Conservation (phyloP, 2,329 filamentous ascomycete species). For the Aureobasidium subglaciale region DNA sequence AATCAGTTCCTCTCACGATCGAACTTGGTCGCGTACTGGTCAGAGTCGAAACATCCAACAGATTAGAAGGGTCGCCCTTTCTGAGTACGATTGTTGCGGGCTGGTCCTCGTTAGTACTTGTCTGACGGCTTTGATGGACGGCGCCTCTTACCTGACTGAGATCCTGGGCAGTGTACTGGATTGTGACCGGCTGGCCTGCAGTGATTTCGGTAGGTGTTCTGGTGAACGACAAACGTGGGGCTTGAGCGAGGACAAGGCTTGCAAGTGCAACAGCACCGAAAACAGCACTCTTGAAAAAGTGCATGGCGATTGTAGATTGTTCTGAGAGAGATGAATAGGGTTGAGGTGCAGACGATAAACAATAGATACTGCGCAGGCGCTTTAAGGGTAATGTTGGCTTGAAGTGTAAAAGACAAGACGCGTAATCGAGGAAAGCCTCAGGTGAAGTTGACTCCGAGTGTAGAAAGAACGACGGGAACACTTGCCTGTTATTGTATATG, state of each 20-base stretch:
- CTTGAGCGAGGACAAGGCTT: conserved; percentile 40
- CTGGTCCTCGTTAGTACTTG: conserved; percentile 24
- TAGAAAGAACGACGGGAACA: background rate
- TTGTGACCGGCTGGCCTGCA: conserved; percentile 41
- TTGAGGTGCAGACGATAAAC: background rate
- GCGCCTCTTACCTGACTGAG: conserved; percentile 15
- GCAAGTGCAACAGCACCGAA: conserved; percentile 37
- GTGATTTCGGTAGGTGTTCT: conserved; percentile 41
- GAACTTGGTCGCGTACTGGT: conserved; percentile 43
- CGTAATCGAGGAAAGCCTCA: background rate
- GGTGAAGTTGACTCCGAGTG: background rate
- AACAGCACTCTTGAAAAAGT: conserved; percentile 42
- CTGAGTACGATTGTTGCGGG: conserved; percentile 51
- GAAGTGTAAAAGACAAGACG: background rate
- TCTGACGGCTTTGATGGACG: background rate
- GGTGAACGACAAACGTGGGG: conserved; percentile 44
- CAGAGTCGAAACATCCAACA: conserved; percentile 43
- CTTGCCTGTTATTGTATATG: conserved; percentile 1
- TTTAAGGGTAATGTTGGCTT: background rate
- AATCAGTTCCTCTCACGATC: background rate
- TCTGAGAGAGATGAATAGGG: background rate
- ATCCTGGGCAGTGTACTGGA: conserved; percentile 25
- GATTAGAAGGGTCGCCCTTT: conserved; percentile 44
- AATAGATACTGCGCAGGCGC: background rate
- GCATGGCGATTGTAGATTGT: conserved; percentile 11